Conservation (phyloP, 1,284 basidiomycete species). For the Leucocoprinus gongylophorus region DNA sequence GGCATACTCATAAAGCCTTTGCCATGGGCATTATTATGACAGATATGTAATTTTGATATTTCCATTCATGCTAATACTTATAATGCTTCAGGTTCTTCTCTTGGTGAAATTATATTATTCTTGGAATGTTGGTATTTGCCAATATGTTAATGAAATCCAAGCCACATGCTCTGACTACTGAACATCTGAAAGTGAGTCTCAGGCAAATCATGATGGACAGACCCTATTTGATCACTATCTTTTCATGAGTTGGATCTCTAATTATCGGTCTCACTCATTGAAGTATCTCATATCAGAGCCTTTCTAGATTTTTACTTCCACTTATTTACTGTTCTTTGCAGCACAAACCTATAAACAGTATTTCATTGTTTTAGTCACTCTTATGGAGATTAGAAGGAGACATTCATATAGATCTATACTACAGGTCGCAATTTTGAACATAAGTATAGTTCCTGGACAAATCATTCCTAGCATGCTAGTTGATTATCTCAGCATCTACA, state of each 20-base stretch:
- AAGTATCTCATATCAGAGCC: background rate
- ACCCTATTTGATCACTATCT: constrained; percentile 9
- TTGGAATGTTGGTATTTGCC: constrained; percentile 18
- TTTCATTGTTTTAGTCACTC: background rate
- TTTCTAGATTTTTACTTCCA: background rate
- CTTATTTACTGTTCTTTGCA: background rate
- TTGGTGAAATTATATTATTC: constrained; percentile 5
- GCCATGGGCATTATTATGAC: constrained; percentile 41
- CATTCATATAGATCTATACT: too few relatives aligned
- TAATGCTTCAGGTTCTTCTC: constrained; percentile 6
- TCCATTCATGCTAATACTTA: too few relatives aligned
- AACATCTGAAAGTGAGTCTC: constrained; percentile 2
- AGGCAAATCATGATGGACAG: constrained; percentile 12
- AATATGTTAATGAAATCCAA: constrained; percentile 22
- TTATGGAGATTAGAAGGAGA: too few relatives aligned
- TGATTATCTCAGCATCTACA: constrained; percentile 23
- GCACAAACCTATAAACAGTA: background rate
- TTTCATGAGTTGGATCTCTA: constrained; percentile 4
- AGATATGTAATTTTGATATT: constrained; percentile 17
- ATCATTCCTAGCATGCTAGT: constrained; percentile 19
- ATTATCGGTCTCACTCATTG: background rate
- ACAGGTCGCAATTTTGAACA: constrained; percentile 14
- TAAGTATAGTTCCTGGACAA: constrained; percentile 23
- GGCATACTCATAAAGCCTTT: constrained; percentile 34
- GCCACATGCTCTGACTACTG: background rate